A percentile compares a stretch with the other conserved stretches of the same genome.
These are phyloP conservation scores for Pyrenophora seminiperda DNA, from an alignment of 2,329 filamentous ascomycete genomes.

Conservation along the genomic window DNA sequence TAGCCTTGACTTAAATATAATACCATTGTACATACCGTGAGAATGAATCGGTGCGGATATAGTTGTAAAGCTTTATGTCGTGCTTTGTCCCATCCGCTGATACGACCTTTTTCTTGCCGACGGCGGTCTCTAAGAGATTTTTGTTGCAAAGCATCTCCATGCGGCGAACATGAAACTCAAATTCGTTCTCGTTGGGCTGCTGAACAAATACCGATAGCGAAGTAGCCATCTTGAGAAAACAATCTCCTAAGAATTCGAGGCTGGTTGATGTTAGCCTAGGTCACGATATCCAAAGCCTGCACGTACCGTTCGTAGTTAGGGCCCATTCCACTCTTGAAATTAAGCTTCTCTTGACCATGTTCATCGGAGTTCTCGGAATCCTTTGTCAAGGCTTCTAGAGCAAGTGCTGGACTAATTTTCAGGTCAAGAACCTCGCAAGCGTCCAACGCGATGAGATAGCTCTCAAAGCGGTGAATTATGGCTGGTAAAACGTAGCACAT, in stretches of 20 bases:
- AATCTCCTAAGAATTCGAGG: slow-evolving; percentile 90
- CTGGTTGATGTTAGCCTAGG: background rate
- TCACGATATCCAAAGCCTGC: background rate
- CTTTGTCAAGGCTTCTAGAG: slow-evolving; percentile 90
- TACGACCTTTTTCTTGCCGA: slow-evolving; percentile 43
- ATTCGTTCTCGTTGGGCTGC: slow-evolving; percentile 79
- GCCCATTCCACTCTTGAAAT: slow-evolving; percentile 84
- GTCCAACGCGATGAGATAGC: slow-evolving; percentile 78
- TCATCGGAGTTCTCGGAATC: slow-evolving; percentile 85
- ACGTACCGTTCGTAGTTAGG: slow-evolving; percentile 81
- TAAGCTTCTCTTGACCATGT: slow-evolving; percentile 67
- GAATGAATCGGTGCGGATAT: slow-evolving; percentile 82
- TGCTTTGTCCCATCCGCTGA: slow-evolving; percentile 45
- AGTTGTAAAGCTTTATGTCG: slow-evolving; percentile 67
- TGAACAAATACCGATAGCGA: slow-evolving; percentile 83
- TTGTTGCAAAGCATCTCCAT: slow-evolving; percentile 92
- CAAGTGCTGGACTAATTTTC: slow-evolving; percentile 67
- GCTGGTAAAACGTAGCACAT: slow-evolving; percentile 80
- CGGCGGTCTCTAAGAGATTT: slow-evolving; percentile 80
- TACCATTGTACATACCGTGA: slow-evolving; percentile 59
- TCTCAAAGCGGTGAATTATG: slow-evolving; percentile 82
- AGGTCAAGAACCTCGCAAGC: slow-evolving; percentile 70
- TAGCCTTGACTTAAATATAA: slow-evolving; percentile 15
- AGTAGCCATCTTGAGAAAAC: slow-evolving; percentile 93
- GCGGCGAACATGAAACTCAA: slow-evolving; percentile 83